Conservation (phyloP, 192 early-diverging fungal genomes). For the Diversispora epigaea region DNA sequence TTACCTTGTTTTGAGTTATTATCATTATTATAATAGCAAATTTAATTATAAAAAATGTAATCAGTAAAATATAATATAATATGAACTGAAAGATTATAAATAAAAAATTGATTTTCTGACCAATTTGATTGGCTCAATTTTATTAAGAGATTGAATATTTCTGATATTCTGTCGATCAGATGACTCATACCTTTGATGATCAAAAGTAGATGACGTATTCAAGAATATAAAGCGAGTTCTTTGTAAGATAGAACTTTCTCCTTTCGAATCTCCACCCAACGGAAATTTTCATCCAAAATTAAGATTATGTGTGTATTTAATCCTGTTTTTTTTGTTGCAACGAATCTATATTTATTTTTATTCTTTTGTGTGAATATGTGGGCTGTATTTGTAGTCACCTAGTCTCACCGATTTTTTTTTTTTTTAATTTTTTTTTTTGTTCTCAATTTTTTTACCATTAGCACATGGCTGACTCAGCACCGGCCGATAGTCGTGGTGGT, state of each 20-base stretch:
- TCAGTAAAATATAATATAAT: too few species aligned
- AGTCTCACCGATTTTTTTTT: not conserved
- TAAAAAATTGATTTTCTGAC: too few species aligned
- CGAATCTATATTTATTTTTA: not conserved
- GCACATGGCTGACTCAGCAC: conserved; percentile 78
- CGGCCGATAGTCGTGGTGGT: conserved; percentile 73
- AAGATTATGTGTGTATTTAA: conserved; percentile 35
- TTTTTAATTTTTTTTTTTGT: not conserved
- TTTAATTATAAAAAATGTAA: too few species aligned
- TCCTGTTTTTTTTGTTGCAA: not conserved
- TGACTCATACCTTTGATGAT: not conserved
- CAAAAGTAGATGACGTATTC: not conserved
- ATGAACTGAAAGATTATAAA: too few species aligned
- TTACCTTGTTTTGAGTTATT: too few species aligned
- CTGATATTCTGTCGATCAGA: too few species aligned
- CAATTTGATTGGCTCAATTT: too few species aligned
- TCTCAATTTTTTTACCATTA: conserved; percentile 17
- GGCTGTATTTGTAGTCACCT: too few species aligned
- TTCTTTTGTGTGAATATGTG: not conserved
- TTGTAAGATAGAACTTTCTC: not conserved
- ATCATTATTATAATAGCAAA: too few species aligned
- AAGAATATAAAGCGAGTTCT: conserved; percentile 10
- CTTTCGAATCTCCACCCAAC: conserved; percentile 26
- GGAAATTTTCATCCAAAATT: conserved; percentile 21
- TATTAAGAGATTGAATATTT: too few species aligned